Conservation (phyloP, 23 red algal species). For the Agarophyton chilense region DNA sequence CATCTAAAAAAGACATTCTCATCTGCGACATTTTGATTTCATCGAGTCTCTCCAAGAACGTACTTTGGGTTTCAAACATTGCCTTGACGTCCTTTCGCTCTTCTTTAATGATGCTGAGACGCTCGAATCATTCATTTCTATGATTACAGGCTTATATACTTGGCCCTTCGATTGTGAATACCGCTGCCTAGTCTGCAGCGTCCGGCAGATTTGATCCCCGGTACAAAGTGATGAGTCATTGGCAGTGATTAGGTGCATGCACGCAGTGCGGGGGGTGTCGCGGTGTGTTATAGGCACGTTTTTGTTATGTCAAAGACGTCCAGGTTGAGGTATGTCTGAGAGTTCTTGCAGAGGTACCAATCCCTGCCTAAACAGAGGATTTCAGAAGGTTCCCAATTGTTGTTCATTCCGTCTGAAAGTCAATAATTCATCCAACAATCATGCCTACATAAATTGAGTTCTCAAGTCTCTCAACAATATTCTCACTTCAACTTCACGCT, state of each 20-base stretch:
- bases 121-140: slow-evolving; percentile 17
- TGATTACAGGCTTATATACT: neutral
- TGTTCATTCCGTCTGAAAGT: too few relatives aligned
- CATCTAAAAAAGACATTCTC: slow-evolving; percentile 33
- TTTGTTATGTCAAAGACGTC: neutral
- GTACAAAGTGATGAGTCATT: too few relatives aligned
- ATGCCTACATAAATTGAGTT: too few relatives aligned
- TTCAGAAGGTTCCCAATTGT: neutral
- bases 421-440: too few relatives aligned
- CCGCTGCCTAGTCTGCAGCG: too few relatives aligned
- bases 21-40: slow-evolving; percentile 51
- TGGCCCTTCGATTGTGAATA: too few relatives aligned
- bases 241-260: too few relatives aligned
- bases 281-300: neutral
- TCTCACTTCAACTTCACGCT: too few relatives aligned
- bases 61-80: slow-evolving; percentile 52
- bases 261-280: neutral
- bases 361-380: too few relatives aligned
- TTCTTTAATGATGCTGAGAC: slow-evolving; percentile 10
- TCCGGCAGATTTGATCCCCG: too few relatives aligned
- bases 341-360: neutral
- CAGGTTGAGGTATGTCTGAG: neutral
- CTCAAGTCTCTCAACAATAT: too few relatives aligned
- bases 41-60: slow-evolving; percentile 33
- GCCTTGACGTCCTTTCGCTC: slow-evolving; percentile 13